Evolutionary conservation across 768 basidiomycete species (phyloP).

Genomic region (Hericium coralloides): DNA sequence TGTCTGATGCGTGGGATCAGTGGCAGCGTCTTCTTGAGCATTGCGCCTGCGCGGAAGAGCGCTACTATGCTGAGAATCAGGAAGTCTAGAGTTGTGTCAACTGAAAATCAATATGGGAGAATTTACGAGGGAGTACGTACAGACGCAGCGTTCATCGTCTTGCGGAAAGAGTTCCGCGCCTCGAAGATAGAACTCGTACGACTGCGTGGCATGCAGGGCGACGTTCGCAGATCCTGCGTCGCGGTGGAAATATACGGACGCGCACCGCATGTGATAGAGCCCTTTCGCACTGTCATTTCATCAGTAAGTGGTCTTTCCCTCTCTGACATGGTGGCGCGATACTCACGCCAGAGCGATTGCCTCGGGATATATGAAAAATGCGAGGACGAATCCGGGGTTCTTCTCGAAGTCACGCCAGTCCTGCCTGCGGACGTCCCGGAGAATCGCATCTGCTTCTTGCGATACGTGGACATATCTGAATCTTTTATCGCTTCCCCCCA

Average conservation of each 20-base stretch:
- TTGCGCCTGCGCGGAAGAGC: neutral
- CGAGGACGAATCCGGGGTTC: neutral
- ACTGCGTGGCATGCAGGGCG: neutral
- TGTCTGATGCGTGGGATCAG: neutral
- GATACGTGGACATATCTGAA: neutral
- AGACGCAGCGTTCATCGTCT: neutral
- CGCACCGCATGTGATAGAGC: neutral
- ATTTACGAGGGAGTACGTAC: neutral
- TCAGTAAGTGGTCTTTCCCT: neutral
- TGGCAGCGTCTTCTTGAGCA: neutral
- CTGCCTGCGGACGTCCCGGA: neutral
- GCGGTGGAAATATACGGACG: too few relatives aligned
- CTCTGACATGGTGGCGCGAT: too few relatives aligned
- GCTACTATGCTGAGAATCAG: neutral
- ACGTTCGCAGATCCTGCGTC: too few relatives aligned
- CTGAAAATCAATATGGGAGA: neutral
- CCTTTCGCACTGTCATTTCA: neutral
- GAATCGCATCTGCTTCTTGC: neutral
- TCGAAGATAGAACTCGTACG: neutral
- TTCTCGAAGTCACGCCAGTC: neutral
- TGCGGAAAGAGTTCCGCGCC: neutral
- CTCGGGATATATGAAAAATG: neutral
- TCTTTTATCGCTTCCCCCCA: neutral
- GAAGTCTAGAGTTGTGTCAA: neutral
- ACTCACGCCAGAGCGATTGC: neutral